A percentile compares a stretch with the other conserved stretches of the same genome.
Evolutionary conservation across 768 basidiomycete species (phyloP).

Genomic region (Chalciporus sphaerocephalus): DNA sequence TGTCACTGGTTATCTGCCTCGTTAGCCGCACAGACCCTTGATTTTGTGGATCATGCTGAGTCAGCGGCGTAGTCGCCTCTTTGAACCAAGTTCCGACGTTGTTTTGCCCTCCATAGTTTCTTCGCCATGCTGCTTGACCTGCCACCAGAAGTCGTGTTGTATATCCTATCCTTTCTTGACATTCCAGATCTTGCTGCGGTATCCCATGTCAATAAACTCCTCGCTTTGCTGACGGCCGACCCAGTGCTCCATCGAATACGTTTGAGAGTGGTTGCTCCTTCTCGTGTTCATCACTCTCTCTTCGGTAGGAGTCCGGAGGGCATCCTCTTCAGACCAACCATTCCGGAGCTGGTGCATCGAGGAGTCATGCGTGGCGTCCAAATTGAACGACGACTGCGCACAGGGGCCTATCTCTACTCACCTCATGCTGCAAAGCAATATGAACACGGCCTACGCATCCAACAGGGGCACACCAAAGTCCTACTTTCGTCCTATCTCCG

Average conservation of each 20-base stretch:
- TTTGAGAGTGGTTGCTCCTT: conserved; percentile 58
- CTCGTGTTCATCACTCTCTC: conserved; percentile 60
- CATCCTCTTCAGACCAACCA: conserved; percentile 54
- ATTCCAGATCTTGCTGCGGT: conserved; percentile 62
- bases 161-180: conserved; percentile 68
- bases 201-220: conserved; percentile 42
- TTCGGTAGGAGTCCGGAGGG: conserved; percentile 58
- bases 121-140: conserved; percentile 31
- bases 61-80: conserved; percentile 1
- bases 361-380: conserved; percentile 66
- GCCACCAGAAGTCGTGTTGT: conserved; percentile 54
- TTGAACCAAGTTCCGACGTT: not conserved
- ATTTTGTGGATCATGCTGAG: conserved; percentile 4
- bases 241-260: conserved; percentile 61
- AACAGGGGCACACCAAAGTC: conserved; percentile 49
- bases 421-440: conserved; percentile 60
- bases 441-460: conserved; percentile 50
- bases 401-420: conserved; percentile 63
- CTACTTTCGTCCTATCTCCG: conserved; percentile 53
- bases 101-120: not conserved
- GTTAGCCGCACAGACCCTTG: not conserved
- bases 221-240: conserved; percentile 53
- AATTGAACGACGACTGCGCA: conserved; percentile 62
- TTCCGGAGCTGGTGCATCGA: conserved; percentile 63
- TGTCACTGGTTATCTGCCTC: too few species aligned